phyloP scores from a whole-genome alignment of 805 yeast species.

The Lipomyces spencermartinsiae region DNA sequence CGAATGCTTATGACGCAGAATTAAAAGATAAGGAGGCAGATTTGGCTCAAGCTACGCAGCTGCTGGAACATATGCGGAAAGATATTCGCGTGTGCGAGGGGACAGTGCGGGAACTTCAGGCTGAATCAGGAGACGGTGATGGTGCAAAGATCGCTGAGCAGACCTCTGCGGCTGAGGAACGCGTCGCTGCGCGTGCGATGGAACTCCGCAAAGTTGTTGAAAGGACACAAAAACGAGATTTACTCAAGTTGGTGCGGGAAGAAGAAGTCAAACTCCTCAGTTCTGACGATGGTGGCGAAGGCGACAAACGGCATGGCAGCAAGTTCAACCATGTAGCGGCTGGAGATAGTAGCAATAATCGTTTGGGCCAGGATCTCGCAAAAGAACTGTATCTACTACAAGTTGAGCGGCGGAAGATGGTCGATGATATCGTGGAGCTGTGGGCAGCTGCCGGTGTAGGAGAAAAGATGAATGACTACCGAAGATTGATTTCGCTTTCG shows the following conservation, averaged over 20 bases:
- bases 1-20: conserved; percentile 60
- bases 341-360: conserved; percentile 11
- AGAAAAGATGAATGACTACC: conserved; percentile 74
- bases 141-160: conserved; percentile 20
- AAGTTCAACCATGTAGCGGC: conserved; percentile 19
- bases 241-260: conserved; percentile 63
- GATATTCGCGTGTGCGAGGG: conserved; percentile 50
- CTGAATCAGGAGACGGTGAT: conserved; percentile 24
- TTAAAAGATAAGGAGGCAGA: conserved; percentile 62
- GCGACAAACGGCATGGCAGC: conserved; percentile 35
- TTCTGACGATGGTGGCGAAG: conserved; percentile 20
- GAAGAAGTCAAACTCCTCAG: conserved; percentile 52
- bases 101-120: conserved; percentile 43
- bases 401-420: conserved; percentile 49
- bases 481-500: conserved; percentile 74
- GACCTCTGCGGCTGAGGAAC: conserved; percentile 38
- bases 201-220: conserved; percentile 57
- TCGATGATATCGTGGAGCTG: conserved; percentile 58
- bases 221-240: conserved; percentile 65
- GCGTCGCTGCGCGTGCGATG: conserved; percentile 43
- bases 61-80: conserved; percentile 51
- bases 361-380: conserved; percentile 43
- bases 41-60: conserved; percentile 54
- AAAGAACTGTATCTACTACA: conserved; percentile 52
- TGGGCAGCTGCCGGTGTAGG: conserved; percentile 55